Conservation (phyloP, 108 stramenopile species). For the Cylindrotheca fusiformis region DNA sequence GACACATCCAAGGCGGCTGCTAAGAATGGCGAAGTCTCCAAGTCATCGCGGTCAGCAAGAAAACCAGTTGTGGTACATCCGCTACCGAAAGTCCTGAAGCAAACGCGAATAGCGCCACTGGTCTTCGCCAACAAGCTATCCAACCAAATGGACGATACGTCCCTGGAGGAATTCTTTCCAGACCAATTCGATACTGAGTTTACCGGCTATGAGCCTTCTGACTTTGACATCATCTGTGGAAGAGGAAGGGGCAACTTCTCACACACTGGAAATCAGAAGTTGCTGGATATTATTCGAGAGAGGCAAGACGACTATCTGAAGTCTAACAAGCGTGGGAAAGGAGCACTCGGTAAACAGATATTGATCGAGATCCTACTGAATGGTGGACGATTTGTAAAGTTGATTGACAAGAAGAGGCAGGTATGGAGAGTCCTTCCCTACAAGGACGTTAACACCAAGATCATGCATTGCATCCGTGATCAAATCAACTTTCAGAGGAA, state of each 20-base stretch:
- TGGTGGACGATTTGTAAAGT: background rate
- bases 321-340: background rate
- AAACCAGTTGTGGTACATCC: background rate
- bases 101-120: background rate
- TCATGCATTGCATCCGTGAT: background rate
- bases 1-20: too few species aligned
- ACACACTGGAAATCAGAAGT: constrained; percentile 18
- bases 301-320: background rate
- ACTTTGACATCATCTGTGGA: constrained; percentile 12
- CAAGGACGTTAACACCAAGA: constrained; percentile 1
- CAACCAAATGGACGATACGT: background rate
- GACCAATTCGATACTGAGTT: background rate
- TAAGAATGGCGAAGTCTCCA: too few species aligned
- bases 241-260: constrained; percentile 11
- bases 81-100: background rate
- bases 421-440: background rate
- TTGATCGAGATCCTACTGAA: background rate
- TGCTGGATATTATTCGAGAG: constrained; percentile 2
- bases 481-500: background rate
- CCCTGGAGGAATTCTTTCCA: background rate
- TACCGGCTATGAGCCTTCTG: background rate
- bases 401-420: background rate
- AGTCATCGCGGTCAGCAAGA: too few species aligned
- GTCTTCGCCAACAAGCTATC: background rate
- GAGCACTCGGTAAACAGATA: background rate